Conservation (phyloP, 2,329 filamentous ascomycete species). For the Furcasterigmium sp. region DNA sequence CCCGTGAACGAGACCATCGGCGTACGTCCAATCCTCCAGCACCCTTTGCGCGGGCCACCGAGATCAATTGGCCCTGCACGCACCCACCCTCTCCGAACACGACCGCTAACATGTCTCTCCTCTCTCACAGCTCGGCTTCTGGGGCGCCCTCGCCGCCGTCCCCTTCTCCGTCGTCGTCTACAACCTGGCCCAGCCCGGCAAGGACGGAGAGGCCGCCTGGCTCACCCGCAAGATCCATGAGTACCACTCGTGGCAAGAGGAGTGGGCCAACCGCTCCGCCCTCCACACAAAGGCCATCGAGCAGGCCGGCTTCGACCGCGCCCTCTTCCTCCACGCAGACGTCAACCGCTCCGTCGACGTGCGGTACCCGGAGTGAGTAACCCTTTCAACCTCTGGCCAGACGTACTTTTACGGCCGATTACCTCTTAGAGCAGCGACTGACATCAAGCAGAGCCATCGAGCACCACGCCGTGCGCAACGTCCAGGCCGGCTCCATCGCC, state of each 20-base stretch:
- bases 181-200: conserved; percentile 40
- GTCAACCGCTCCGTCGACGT: conserved; percentile 44
- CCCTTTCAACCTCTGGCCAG: too few relatives aligned
- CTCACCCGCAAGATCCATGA: conserved; percentile 40
- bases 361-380: conserved; percentile 52
- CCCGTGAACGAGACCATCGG: conserved; percentile 49
- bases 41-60: background rate
- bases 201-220: conserved; percentile 44
- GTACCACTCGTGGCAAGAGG: conserved; percentile 38
- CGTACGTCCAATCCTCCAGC: conserved; percentile 34
- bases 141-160: conserved; percentile 37
- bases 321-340: conserved; percentile 41
- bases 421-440: background rate
- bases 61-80: background rate
- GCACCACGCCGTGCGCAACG: conserved; percentile 44
- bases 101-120: too few relatives aligned
- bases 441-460: conserved; percentile 36
- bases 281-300: conserved; percentile 46
- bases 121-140: conserved; percentile 42
- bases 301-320: conserved; percentile 53
- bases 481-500: conserved; percentile 48
- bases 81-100: conserved; percentile 6
- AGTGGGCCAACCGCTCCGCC: conserved; percentile 48
- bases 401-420: too few relatives aligned
- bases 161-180: conserved; percentile 40